Evolutionary conservation across 2,329 filamentous ascomycete species (phyloP).

Genomic region (Rhynchosporium agropyri): DNA sequence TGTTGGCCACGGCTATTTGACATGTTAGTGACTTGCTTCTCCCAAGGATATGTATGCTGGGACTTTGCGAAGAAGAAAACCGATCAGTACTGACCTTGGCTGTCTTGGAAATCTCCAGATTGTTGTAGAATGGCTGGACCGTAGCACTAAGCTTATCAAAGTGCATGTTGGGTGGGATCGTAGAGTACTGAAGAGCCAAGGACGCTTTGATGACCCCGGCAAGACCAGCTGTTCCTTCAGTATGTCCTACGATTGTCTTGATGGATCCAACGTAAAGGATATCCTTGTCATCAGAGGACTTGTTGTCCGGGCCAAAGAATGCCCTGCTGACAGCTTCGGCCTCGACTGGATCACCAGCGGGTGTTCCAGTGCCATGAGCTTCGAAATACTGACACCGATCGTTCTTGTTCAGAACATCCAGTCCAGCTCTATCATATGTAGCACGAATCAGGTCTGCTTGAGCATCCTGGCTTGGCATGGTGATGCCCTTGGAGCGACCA

Average conservation of each 20-base stretch:
- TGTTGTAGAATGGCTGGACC: constrained; percentile 33
- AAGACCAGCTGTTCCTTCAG: constrained; percentile 40
- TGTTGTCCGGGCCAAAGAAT: constrained; percentile 26
- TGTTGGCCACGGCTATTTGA: constrained; percentile 25
- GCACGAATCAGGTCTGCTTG: constrained; percentile 42
- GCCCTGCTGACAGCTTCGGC: constrained; percentile 23
- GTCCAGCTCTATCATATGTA: constrained; percentile 20
- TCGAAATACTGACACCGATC: constrained; percentile 33
- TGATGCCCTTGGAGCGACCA: constrained; percentile 46
- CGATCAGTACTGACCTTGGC: neutral
- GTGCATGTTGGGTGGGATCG: constrained; percentile 41
- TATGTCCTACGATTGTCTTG: constrained; percentile 39
- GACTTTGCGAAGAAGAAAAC: too few relatives aligned
- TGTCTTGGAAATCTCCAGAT: neutral
- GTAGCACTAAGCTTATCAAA: constrained; percentile 44
- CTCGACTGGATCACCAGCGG: constrained; percentile 24
- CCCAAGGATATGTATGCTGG: too few relatives aligned
- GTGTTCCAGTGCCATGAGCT: constrained; percentile 34
- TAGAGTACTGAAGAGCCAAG: constrained; percentile 36
- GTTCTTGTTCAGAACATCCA: constrained; percentile 16
- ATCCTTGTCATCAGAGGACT: constrained; percentile 2
- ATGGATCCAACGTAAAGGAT: constrained; percentile 30
- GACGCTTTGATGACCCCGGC: constrained; percentile 40
- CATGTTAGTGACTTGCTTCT: too few relatives aligned
- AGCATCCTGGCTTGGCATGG: constrained; percentile 47